Conservation (phyloP, 495 filamentous ascomycete genomes). For the Aspergillus sparsus region DNA sequence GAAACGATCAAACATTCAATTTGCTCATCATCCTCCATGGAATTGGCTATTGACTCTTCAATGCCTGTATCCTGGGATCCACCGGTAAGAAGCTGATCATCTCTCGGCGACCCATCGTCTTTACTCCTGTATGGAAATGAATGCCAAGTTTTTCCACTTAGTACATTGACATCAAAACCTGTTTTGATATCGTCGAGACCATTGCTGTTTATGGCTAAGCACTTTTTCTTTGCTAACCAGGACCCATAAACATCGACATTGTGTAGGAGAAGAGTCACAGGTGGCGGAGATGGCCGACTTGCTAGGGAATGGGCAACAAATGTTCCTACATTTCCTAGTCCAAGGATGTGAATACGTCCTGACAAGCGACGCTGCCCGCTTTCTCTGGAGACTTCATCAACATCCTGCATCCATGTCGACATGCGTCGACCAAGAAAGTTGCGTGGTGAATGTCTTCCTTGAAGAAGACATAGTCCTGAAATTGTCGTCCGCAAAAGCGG, state of each 20-base stretch:
- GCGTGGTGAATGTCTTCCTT: constrained; percentile 1
- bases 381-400: constrained; percentile 27
- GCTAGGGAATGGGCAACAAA: constrained; percentile 63
- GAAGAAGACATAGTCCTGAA: constrained; percentile 22
- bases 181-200: constrained; percentile 44
- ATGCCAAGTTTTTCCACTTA: constrained; percentile 33
- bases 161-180: constrained; percentile 46
- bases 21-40: constrained; percentile 38
- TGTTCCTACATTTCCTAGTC: constrained; percentile 57
- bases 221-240: constrained; percentile 34
- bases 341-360: constrained; percentile 60
- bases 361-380: constrained; percentile 31
- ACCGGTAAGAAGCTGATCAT: not conserved
- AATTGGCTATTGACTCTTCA: constrained; percentile 18
- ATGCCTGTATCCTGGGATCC: not conserved
- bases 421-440: constrained; percentile 19
- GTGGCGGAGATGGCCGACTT: constrained; percentile 56
- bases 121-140: constrained; percentile 33
- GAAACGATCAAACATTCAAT: constrained; percentile 81
- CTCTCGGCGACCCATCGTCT: constrained; percentile 16
- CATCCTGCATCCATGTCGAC: constrained; percentile 40
- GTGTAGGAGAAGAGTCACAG: constrained; percentile 59
- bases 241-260: constrained; percentile 30
- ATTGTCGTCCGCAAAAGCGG: constrained; percentile 42
- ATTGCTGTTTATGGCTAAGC: constrained; percentile 35